These are phyloP conservation scores for Allium fistulosum DNA, from an alignment of 106 monocot genomes.

Conservation along the genomic window DNA sequence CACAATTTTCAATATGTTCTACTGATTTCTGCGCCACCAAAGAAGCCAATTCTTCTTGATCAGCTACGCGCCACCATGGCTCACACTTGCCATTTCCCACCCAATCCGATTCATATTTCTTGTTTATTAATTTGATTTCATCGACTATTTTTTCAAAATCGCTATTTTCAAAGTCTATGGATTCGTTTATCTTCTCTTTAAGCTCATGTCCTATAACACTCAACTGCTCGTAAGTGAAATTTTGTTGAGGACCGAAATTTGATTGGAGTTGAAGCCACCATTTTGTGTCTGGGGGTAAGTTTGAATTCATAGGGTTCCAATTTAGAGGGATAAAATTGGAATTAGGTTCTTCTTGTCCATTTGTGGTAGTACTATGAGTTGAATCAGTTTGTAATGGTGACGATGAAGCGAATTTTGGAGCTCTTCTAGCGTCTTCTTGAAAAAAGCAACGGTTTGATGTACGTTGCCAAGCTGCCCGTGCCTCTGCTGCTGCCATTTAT, in stretches of 20 bases:
- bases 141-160: conserved; percentile 24
- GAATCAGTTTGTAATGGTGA: conserved; percentile 26
- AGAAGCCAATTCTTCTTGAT: conserved; percentile 70
- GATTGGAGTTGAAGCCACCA: conserved; percentile 78
- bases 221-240: conserved; percentile 28
- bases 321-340: conserved; percentile 32
- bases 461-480: conserved; percentile 87
- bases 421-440: conserved; percentile 95
- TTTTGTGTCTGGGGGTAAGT: conserved; percentile 49
- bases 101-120: conserved; percentile 17
- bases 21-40: conserved; percentile 72
- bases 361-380: conserved; percentile 19
- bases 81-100: conserved; percentile 33
- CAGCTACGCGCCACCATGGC: conserved; percentile 81
- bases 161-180: conserved; percentile 25
- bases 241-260: conserved; percentile 50
- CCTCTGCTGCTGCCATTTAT: conserved; percentile 83
- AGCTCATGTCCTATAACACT: conserved; percentile 18
- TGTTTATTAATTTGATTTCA: conserved; percentile 26
- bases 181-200: conserved; percentile 18
- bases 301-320: conserved; percentile 33
- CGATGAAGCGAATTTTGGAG: conserved; percentile 75
- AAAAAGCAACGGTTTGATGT: conserved; percentile 66
- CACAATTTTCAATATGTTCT: conserved; percentile 76
- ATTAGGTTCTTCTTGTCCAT: conserved; percentile 15